Percentiles rank a stretch among this genome's conserved stretches.
Conservation (phyloP, 2,329 filamentous ascomycete species). For the Chaetomium sp. region DNA sequence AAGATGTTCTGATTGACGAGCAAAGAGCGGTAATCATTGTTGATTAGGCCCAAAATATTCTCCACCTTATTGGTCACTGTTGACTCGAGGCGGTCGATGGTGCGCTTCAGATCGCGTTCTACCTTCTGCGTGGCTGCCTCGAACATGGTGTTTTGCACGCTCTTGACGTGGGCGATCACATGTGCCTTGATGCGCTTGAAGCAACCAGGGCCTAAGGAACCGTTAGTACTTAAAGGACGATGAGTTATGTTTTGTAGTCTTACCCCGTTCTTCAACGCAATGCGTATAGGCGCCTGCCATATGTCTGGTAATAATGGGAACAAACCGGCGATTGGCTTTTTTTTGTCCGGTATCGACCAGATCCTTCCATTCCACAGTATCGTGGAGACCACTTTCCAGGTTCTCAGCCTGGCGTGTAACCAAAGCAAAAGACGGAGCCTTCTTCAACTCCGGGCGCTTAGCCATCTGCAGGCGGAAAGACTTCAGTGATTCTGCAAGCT, state of each 20-base stretch:
- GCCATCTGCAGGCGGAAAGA: conserved; percentile 36
- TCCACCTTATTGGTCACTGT: conserved; percentile 51
- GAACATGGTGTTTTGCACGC: conserved; percentile 52
- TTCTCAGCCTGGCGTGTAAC: conserved; percentile 42
- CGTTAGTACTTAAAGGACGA: not conserved
- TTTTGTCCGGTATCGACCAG: conserved; percentile 50
- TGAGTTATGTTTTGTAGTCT: not conserved
- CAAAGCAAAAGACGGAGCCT: conserved; percentile 34
- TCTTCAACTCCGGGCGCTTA: conserved; percentile 29
- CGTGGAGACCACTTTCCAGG: not conserved
- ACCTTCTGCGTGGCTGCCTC: conserved; percentile 46
- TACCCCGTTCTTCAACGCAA: conserved; percentile 49
- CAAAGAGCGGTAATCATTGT: conserved; percentile 55
- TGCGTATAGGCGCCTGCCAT: conserved; percentile 52
- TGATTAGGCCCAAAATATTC: conserved; percentile 55
- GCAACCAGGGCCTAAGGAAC: conserved; percentile 39
- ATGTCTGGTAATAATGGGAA: conserved; percentile 47
- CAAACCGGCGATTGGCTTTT: conserved; percentile 57
- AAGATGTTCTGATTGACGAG: conserved; percentile 43
- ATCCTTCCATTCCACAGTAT: not conserved
- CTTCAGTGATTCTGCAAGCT: conserved; percentile 27
- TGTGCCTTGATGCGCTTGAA: conserved; percentile 55
- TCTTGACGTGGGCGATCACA: conserved; percentile 51
- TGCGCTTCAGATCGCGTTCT: conserved; percentile 42
- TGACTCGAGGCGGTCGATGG: conserved; percentile 37